Evolutionary conservation across 2,329 filamentous ascomycete genomes (phyloP).

Genomic region (Cryphonectria carpinicola): DNA sequence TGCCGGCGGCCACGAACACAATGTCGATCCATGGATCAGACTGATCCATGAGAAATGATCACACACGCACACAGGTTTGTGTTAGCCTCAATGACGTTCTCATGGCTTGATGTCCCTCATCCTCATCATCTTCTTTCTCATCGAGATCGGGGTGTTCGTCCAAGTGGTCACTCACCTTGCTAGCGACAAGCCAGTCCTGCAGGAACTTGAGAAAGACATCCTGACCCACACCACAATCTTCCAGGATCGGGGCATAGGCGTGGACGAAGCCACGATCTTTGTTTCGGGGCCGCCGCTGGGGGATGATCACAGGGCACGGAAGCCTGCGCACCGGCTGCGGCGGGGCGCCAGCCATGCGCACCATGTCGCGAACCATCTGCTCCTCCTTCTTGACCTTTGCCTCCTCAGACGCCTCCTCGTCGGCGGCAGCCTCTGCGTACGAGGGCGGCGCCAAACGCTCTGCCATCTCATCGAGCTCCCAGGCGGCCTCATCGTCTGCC

Average conservation of each 20-base stretch:
- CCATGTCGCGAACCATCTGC: slow-evolving; percentile 30
- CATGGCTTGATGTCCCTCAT: neutral
- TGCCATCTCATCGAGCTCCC: slow-evolving; percentile 35
- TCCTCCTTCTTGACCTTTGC: slow-evolving; percentile 30
- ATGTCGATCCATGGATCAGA: slow-evolving; percentile 32
- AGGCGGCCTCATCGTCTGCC: slow-evolving; percentile 32
- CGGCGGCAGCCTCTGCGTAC: slow-evolving; percentile 17
- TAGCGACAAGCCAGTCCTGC: slow-evolving; percentile 36
- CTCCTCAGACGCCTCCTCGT: slow-evolving; percentile 24
- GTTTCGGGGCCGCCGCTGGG: slow-evolving; percentile 42
- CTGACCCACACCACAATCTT: slow-evolving; percentile 40
- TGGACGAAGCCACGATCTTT: slow-evolving; percentile 44
- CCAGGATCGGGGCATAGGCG: slow-evolving; percentile 43
- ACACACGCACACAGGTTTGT: neutral
- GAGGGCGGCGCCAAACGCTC: slow-evolving; percentile 29
- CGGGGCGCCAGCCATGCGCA: slow-evolving; percentile 31
- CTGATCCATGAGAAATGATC: neutral
- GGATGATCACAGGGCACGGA: slow-evolving; percentile 43
- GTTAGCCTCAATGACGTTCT: slow-evolving; percentile 9
- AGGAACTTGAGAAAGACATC: slow-evolving; percentile 43
- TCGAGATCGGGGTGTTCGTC: neutral
- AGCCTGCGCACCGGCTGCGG: slow-evolving; percentile 30
- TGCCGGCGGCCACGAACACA: slow-evolving; percentile 31
- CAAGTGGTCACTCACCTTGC: slow-evolving; percentile 25
- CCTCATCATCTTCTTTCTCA: neutral